phyloP scores from a whole-genome alignment of 1,284 basidiomycete species.

The Sanghuangporus baumii region DNA sequence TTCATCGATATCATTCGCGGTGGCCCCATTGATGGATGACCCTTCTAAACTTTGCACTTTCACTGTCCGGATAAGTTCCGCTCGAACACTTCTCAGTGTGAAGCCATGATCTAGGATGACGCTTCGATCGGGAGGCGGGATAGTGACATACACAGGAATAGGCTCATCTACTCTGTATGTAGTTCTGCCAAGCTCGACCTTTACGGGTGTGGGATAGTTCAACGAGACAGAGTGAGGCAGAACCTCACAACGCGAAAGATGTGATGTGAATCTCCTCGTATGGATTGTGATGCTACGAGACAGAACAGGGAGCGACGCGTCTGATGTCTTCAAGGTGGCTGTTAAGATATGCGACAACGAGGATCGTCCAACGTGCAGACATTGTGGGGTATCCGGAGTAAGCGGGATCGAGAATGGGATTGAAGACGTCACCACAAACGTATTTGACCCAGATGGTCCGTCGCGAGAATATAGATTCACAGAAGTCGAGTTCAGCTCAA shows the following conservation, averaged over 20 bases:
- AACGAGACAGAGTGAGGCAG: conserved; percentile 54
- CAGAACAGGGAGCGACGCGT: conserved; percentile 35
- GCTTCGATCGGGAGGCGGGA: conserved; percentile 61
- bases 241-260: conserved; percentile 45
- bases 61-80: conserved; percentile 62
- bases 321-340: conserved; percentile 53
- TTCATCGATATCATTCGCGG: conserved; percentile 23
- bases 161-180: conserved; percentile 63
- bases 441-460: conserved; percentile 28
- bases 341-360: conserved; percentile 60
- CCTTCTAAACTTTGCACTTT: conserved; percentile 39
- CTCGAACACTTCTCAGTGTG: conserved; percentile 66
- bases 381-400: conserved; percentile 68
- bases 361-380: conserved; percentile 64
- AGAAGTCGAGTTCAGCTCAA: conserved; percentile 57
- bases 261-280: conserved; percentile 66
- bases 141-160: conserved; percentile 71
- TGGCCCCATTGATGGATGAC: conserved; percentile 21
- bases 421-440: conserved; percentile 45
- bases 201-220: conserved; percentile 56
- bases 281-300: conserved; percentile 60
- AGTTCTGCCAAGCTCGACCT: conserved; percentile 65
- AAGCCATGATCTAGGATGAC: conserved; percentile 61
- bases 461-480: conserved; percentile 42
- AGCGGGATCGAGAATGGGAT: conserved; percentile 75